Conservation (phyloP, 1,284 basidiomycete genomes). For the Gomphus sp. region DNA sequence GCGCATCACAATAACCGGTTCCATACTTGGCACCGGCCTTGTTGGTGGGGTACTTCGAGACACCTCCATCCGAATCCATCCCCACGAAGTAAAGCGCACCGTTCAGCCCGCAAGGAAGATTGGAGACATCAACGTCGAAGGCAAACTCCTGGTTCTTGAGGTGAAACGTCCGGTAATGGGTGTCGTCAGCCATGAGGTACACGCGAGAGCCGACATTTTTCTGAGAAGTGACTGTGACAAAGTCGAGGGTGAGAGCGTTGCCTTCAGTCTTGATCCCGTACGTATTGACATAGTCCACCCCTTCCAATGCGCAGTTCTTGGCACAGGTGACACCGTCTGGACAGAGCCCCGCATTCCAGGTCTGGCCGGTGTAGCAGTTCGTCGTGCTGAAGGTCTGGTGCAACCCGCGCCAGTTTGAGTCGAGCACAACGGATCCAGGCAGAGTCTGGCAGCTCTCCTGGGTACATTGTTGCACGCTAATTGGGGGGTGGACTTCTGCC, state of each 20-base stretch:
- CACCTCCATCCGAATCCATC: slow-evolving; percentile 49
- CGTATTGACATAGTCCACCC: slow-evolving; percentile 42
- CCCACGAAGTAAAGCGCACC: slow-evolving; percentile 40
- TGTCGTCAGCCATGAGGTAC: slow-evolving; percentile 38
- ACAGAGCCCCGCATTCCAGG: slow-evolving; percentile 40
- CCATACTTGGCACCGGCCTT: slow-evolving; percentile 49
- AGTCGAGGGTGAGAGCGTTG: slow-evolving; percentile 40
- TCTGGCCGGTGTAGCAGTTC: slow-evolving; percentile 50
- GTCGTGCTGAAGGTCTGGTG: slow-evolving; percentile 32
- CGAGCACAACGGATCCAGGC: slow-evolving; percentile 31
- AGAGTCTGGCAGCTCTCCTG: slow-evolving; percentile 27
- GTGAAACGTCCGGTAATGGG: slow-evolving; percentile 42
- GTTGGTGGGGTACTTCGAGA: slow-evolving; percentile 38
- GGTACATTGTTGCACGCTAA: slow-evolving; percentile 33
- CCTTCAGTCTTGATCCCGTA: slow-evolving; percentile 38
- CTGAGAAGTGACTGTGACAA: slow-evolving; percentile 31
- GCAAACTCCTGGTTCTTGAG: slow-evolving; percentile 46
- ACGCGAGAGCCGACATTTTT: slow-evolving; percentile 49
- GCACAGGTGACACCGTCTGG: slow-evolving; percentile 36
- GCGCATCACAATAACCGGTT: slow-evolving; percentile 49
- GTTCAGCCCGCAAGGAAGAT: slow-evolving; percentile 47
- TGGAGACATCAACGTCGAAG: slow-evolving; percentile 48
- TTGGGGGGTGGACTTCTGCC: slow-evolving; percentile 31
- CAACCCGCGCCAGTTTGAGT: slow-evolving; percentile 47
- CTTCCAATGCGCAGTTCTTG: slow-evolving; percentile 47